Conservation (phyloP, 1,284 basidiomycete genomes). For the Leccinum fallax region DNA sequence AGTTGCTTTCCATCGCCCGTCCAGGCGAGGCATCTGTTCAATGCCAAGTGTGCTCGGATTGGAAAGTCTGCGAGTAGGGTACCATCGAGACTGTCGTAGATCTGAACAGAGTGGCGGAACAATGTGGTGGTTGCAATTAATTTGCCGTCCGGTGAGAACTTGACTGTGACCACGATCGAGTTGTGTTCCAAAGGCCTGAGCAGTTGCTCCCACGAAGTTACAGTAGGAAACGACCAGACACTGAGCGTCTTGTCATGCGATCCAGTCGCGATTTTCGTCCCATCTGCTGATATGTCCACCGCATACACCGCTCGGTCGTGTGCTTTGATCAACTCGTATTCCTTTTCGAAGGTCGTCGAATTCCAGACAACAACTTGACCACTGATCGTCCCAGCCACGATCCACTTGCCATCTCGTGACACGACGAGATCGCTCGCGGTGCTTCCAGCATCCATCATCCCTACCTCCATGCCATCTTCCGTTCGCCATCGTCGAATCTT, state of each 20-base stretch:
- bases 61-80: too few species aligned
- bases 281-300: not conserved
- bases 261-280: not conserved
- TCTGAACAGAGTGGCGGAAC: too few species aligned
- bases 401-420: not conserved
- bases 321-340: not conserved
- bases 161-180: not conserved
- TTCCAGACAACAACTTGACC: not conserved
- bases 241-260: too few species aligned
- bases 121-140: not conserved
- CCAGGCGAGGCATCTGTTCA: not conserved
- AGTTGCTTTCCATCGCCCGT: not conserved
- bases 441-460: not conserved
- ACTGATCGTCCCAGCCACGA: not conserved
- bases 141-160: not conserved
- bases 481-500: not conserved
- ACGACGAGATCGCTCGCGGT: not conserved
- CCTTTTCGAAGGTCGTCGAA: not conserved
- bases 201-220: not conserved
- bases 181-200: not conserved
- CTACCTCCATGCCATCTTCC: not conserved
- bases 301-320: not conserved
- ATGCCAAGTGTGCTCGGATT: too few species aligned
- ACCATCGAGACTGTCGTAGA: too few species aligned
- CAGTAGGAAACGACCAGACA: too few species aligned